Base-by-base conservation (phyloP, 768 basidiomycete genomes). In the Psilocybe cubensis region DNA sequence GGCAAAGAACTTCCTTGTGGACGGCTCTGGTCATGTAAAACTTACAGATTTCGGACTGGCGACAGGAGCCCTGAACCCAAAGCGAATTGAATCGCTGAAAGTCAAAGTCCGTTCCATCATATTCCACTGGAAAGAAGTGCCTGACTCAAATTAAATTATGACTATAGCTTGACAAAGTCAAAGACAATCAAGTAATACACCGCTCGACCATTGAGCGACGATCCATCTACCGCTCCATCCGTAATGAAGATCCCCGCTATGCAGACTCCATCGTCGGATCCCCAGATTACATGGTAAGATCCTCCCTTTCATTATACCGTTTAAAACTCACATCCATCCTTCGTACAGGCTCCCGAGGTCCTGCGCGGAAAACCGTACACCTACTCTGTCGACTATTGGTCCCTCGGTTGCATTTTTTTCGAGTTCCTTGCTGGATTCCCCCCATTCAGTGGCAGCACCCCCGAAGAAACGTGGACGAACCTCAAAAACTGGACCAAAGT, bases 401-500 rank as follows among this genome's bases (percentile, higher is more conserved):
- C 94, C 1, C 83, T 99, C 7, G 97, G 97, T 5, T 98, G 97
- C 72, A 98, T 99, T 65, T 77, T 99, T 23, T 99, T 98, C 75
- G 97, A 99, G 76, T 96, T 96, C 72, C 79, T 96, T 14, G 91
- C 94, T 1, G 96, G 97, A 24, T 99, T 97, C 76, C 97, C 97
- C 11, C 97, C 97, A 1, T 99, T 99, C 77, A 97, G 93, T 45
- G 97, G 97, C 17, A 85, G 89, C 38, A 94, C 91, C 0, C 91
- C 95, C 0, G 95, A 99, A 63, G 97, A 99, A 74, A 99, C 97
- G 0, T 99, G 97, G 97, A 94, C 94, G 14, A 98, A 98, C 74
- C 76, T 99, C 60, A 98, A 98, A 75, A 98, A 98, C 70, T 99
- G 97, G 97, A 86, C 88, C 17, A 91, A 91, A 60, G 94, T 94